phyloP scores from a whole-genome alignment of 192 early-diverging fungal genomes.

The Chytriomyces hyalinus region DNA sequence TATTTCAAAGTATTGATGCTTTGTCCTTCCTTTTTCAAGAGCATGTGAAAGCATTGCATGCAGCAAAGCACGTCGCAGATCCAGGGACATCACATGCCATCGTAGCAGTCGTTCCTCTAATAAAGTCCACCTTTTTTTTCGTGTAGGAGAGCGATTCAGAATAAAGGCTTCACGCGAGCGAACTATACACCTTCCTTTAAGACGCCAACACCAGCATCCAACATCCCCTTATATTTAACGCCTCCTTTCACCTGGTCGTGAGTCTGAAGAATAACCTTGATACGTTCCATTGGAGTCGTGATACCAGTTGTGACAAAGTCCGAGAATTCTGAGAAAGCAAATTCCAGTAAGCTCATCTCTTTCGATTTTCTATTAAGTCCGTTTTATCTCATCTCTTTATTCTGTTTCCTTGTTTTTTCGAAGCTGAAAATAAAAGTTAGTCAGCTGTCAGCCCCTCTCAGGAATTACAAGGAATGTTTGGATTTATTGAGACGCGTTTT shows the following conservation, averaged over 20 bases:
- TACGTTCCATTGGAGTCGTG: slow-evolving; percentile 95
- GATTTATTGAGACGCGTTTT: no score
- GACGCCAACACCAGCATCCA: slow-evolving; percentile 83
- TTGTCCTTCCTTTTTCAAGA: slow-evolving; percentile 69
- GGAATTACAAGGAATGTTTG: no score
- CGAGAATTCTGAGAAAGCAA: slow-evolving; percentile 93
- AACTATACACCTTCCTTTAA: slow-evolving; percentile 66
- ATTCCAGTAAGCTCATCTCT: slow-evolving; percentile 76
- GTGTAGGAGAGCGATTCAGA: no score
- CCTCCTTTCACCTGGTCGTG: slow-evolving; percentile 68
- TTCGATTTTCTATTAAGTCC: slow-evolving; percentile 47
- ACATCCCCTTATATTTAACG: slow-evolving; percentile 86
- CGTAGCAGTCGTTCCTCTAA: slow-evolving; percentile 91
- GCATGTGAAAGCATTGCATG: slow-evolving; percentile 71
- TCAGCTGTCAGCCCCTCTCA: no score
- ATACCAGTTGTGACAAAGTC: slow-evolving; percentile 89
- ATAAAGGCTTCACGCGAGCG: no score
- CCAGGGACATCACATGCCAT: slow-evolving; percentile 92
- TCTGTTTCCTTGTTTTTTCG: no score
- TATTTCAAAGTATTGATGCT: slow-evolving; percentile 39
- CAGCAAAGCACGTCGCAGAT: slow-evolving; percentile 94
- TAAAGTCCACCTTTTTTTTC: slow-evolving; percentile 72
- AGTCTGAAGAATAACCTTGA: slow-evolving; percentile 95
- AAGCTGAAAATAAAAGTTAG: no score
- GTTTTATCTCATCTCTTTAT: no score